A percentile compares a stretch with the other conserved stretches of the same genome.
Conservation (phyloP, 2,329 filamentous ascomycete species). For the Apiospora kogelbergensis region DNA sequence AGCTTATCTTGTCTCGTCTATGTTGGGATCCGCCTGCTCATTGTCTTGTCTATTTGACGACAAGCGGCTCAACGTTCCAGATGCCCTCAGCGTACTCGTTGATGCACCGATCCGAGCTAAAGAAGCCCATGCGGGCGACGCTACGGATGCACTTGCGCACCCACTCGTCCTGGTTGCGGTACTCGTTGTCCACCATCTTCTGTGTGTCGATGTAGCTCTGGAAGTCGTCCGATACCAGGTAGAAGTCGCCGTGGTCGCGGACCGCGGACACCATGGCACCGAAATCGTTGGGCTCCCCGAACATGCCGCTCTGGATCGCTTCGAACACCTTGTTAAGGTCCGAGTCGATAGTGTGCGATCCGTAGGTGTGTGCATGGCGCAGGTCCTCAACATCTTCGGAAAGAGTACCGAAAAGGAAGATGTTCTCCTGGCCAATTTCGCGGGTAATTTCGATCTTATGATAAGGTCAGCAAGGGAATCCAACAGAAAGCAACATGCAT, state of each 20-base stretch:
- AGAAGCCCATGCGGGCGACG: slow-evolving; percentile 95
- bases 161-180: slow-evolving; percentile 91
- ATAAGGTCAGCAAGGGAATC: slow-evolving; percentile 1
- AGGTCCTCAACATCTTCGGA: slow-evolving; percentile 96
- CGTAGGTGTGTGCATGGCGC: slow-evolving; percentile 85
- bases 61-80: slow-evolving; percentile 90
- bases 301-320: slow-evolving; percentile 75
- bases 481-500: background rate
- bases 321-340: slow-evolving; percentile 80
- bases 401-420: slow-evolving; percentile 96
- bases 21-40: too few relatives aligned
- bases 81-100: slow-evolving; percentile 96
- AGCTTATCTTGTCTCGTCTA: too few relatives aligned
- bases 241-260: slow-evolving; percentile 92
- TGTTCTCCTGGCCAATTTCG: slow-evolving; percentile 94
- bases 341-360: slow-evolving; percentile 73
- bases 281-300: slow-evolving; percentile 79
- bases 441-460: slow-evolving; percentile 88
- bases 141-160: slow-evolving; percentile 84
- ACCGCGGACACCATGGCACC: slow-evolving; percentile 82
- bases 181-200: slow-evolving; percentile 85
- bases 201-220: slow-evolving; percentile 92
- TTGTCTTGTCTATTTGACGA: slow-evolving; percentile 32
- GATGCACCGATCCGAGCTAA: slow-evolving; percentile 91
- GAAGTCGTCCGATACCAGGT: slow-evolving; percentile 97